Conservation (phyloP, 1,284 basidiomycete species). For the Cutaneotrichosporon daszewskae region DNA sequence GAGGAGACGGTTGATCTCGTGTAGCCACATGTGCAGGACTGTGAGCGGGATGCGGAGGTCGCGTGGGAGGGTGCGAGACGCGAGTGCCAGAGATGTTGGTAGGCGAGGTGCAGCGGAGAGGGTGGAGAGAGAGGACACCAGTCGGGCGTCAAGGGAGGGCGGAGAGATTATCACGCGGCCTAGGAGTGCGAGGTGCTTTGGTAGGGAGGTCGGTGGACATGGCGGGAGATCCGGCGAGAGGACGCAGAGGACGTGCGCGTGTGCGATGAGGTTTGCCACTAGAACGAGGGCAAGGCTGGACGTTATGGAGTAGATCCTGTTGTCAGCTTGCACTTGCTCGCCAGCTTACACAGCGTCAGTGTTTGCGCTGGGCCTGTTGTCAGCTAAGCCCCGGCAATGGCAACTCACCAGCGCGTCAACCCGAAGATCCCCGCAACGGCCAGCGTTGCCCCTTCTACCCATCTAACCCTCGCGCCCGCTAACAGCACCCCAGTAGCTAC, state of each 20-base stretch:
- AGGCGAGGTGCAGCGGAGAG: background rate
- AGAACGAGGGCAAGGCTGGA: background rate
- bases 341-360: too few relatives aligned
- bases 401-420: too few relatives aligned
- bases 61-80: conserved; percentile 5
- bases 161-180: background rate
- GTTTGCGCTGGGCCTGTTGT: too few relatives aligned
- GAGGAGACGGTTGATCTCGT: background rate
- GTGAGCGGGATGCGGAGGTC: conserved; percentile 11
- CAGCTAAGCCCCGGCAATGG: too few relatives aligned
- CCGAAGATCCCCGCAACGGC: too few relatives aligned
- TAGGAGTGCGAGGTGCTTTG: background rate
- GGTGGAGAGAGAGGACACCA: conserved; percentile 1
- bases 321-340: too few relatives aligned
- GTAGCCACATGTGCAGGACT: conserved; percentile 10
- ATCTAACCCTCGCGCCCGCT: too few relatives aligned
- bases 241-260: conserved; percentile 6
- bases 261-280: conserved; percentile 12
- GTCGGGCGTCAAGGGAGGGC: conserved; percentile 2
- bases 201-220: conserved; percentile 5
- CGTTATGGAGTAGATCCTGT: too few relatives aligned
- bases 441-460: too few relatives aligned
- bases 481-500: too few relatives aligned
- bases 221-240: conserved; percentile 8
- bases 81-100: background rate